Evolutionary conservation across 257 asterid genomes (phyloP), one percentile per base, ranked within the genome.

Genomic region (Marsdenia floribunda): DNA sequence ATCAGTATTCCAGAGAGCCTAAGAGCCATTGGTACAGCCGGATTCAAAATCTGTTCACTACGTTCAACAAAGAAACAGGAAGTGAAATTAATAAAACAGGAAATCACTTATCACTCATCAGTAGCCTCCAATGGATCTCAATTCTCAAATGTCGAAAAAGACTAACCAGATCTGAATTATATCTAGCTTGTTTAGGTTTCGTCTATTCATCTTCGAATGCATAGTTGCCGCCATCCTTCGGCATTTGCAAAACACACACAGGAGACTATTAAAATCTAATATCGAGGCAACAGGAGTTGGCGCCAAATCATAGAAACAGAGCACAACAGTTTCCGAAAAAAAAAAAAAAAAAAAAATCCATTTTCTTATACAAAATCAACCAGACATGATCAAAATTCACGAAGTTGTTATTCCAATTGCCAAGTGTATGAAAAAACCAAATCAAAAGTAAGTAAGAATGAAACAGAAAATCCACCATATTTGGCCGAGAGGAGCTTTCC

Each of bases 161-260:
- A 38, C 71, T 38, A 18, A 66, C 71, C 71, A 66, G 71, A 66
- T 40, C 42, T 85, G 87, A 83, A 87, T 88, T 10, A 93, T 89
- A 81, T 93, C 90, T 71, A 93, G 93, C 85, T 93, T 87, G 83
- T 83, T 80, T 0, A 93, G 86, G 80, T 88, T 90, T 67, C 78
- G 87, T 68, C 98, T 80, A 66, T 89, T 88, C 50, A 93, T 81
- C 82, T 89, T 93, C 47, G 90, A 88, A 77, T 93, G 93, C 91
- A 87, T 79, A 59, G 97, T 93, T 47, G 98, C 98, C 24, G 98
- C 98, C 98, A 88, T 90, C 98, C 98, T 93, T 86, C 80, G n/a
- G 75, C 53, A 47, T 54, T 54, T 65, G 67, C 15, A 6, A 70
- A 63, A 80, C 26, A 73, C n/a, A 50, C 46, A 47, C 33, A 75